Evolutionary conservation across 768 basidiomycete genomes (phyloP).

Genomic region (Termitomyces sp.): DNA sequence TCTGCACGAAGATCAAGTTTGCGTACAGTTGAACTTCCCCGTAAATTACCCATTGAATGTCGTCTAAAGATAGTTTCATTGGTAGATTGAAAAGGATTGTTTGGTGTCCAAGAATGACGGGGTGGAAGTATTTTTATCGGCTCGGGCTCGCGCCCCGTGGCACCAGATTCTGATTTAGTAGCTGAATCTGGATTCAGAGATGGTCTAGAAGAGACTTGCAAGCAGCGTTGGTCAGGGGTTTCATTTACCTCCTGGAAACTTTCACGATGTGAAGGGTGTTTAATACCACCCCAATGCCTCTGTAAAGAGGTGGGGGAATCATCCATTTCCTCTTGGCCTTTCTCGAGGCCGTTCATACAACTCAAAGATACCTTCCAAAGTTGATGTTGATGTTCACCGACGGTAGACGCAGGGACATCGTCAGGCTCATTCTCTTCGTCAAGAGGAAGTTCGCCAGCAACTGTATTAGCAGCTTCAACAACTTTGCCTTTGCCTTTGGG

Average conservation of each 20-base stretch:
- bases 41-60: constrained; percentile 7
- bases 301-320: neutral
- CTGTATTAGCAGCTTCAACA: neutral
- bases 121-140: neutral
- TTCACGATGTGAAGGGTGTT: neutral
- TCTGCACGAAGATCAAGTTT: constrained; percentile 14
- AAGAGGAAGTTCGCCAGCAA: neutral
- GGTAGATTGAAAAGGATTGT: constrained; percentile 2
- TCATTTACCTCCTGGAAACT: neutral
- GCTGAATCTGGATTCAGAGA: neutral
- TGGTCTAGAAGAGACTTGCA: neutral
- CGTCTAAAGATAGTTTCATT: constrained; percentile 1
- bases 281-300: neutral
- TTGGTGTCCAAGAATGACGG: constrained; percentile 12
- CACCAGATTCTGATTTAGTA: neutral
- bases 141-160: neutral
- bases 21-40: neutral
- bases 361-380: neutral
- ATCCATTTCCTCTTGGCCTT: neutral
- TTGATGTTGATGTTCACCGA: neutral
- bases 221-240: neutral
- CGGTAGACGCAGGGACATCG: neutral
- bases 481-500: constrained; percentile 5
- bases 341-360: neutral
- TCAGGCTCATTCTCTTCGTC: neutral